These are phyloP conservation scores for Hordeum marinum DNA, from an alignment of 176 grass and related monocot genomes.

Conservation along the genomic window DNA sequence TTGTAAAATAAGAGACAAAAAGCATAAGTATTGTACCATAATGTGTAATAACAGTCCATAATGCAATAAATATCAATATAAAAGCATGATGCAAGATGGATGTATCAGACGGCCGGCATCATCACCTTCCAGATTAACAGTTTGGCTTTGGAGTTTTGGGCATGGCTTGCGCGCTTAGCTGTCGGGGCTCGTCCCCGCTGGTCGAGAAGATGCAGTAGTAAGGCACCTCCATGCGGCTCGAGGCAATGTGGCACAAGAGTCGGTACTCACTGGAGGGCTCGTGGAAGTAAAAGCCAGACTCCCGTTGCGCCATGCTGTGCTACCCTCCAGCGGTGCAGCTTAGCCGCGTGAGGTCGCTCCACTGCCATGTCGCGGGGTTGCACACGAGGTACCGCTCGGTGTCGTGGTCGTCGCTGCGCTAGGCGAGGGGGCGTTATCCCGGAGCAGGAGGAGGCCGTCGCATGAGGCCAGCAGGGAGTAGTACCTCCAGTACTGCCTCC, in stretches of 20 bases:
- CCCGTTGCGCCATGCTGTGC: neutral
- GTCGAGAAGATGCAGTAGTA: neutral
- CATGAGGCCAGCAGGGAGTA: neutral
- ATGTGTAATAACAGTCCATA: too few species aligned
- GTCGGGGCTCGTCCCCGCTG: neutral
- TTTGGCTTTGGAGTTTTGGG: too few species aligned
- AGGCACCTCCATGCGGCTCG: too few species aligned
- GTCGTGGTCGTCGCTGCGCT: neutral
- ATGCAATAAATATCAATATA: too few species aligned
- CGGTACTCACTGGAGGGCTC: neutral
- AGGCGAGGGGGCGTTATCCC: too few species aligned
- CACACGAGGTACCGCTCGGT: neutral
- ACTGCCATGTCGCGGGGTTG: neutral
- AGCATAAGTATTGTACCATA: too few species aligned
- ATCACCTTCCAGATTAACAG: too few species aligned
- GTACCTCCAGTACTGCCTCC: neutral
- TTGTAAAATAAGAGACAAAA: too few species aligned
- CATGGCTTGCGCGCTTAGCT: neutral
- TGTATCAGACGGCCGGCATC: too few species aligned
- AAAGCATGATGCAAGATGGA: too few species aligned
- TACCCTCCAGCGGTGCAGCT: fast-evolving
- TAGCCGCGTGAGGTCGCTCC: neutral
- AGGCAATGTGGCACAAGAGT: neutral
- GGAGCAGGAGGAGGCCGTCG: neutral
- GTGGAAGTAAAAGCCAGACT: slow-evolving; percentile 8